Base-by-base conservation (phyloP, 148 eudicot genomes). In the Selenicereus undatus region DNA sequence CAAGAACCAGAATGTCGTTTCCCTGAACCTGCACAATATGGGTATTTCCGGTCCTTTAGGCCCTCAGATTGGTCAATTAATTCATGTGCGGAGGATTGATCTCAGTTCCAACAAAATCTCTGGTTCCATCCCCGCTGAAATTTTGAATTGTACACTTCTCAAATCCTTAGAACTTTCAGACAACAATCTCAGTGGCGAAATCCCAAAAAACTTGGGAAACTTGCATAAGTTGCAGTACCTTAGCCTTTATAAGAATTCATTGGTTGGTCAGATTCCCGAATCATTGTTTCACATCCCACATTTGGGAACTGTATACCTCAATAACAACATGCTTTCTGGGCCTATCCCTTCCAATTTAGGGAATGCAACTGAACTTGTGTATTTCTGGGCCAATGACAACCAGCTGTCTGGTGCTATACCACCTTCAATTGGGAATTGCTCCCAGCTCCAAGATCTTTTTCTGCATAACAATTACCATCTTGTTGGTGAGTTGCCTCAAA, bases 41-140 rank as follows among this genome's bases (percentile, higher is more conserved):
- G 87, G 85, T 26, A 81, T 94, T 76, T 86, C 89, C 8, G 98
- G 98, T 60, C 72, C 24, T 71, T 75, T 94, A 39, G 97, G 97
- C 17, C 88, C 90, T 4, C 93, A 92, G 83, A 87, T 94, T 27
- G 86, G 88, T 43, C 77, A 78, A 10, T 77, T 94, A 35, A 76
- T 45, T 24, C 77, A 84, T 75, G 78, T 94, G 83, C 74, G 50
- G 43, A 80, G 82, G 10, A 71, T 94, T 76, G 90, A 87, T 52
- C 84, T 94, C 3, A 73, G 80, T 73, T 2, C 0, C 4, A 94
- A 92, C 75, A 27, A 26, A 45, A 81, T 94, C 56, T 86, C 83
- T 30, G 91, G 93, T 70, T 27, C 84, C 3, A 84, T 94, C 70
- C 97, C 97, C n/a, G 30, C 48, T 22, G 86, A 85, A 5, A 62